Conservation (phyloP, 805 yeast genomes). For the Wickerhamiella vanderwaltii region DNA sequence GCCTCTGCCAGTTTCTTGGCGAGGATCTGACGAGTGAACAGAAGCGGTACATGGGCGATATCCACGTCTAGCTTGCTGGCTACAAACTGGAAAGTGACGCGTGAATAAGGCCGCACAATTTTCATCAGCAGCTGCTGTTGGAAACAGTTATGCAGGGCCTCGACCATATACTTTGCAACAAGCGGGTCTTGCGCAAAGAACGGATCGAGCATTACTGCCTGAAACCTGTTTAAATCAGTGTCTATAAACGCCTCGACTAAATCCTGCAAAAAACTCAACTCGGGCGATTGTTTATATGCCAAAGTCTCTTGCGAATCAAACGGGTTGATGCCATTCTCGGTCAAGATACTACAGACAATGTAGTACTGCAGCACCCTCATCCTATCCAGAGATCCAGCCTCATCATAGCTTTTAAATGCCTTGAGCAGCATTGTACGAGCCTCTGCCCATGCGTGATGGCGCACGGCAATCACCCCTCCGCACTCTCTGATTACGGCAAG, state of each 20-base stretch:
- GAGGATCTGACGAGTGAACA: slow-evolving; percentile 23
- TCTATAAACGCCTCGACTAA: slow-evolving; percentile 29
- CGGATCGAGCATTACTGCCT: slow-evolving; percentile 4
- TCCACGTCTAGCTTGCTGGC: slow-evolving; percentile 20
- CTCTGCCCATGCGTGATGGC: slow-evolving; percentile 38
- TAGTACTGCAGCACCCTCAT: slow-evolving; percentile 47
- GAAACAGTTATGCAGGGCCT: slow-evolving; percentile 19
- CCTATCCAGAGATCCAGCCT: slow-evolving; percentile 52
- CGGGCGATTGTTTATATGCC: slow-evolving; percentile 33
- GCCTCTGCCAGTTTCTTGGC: slow-evolving; percentile 23
- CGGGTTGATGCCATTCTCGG: slow-evolving; percentile 51
- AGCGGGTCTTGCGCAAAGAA: background rate
- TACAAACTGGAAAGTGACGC: slow-evolving; percentile 22
- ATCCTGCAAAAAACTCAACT: slow-evolving; percentile 23
- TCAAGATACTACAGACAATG: slow-evolving; percentile 46
- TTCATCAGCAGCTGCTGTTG: slow-evolving; percentile 23
- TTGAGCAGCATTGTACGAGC: slow-evolving; percentile 47
- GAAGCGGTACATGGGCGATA: slow-evolving; percentile 16
- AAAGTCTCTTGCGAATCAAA: slow-evolving; percentile 63
- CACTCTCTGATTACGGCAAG: slow-evolving; percentile 67
- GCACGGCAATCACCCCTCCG: slow-evolving; percentile 57
- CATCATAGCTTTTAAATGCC: slow-evolving; percentile 49
- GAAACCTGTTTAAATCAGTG: slow-evolving; percentile 19
- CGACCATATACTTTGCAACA: slow-evolving; percentile 2
- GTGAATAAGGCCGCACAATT: slow-evolving; percentile 25